phyloP scores from a whole-genome alignment of 371 early-diverging fungal genomes.

The Antonospora locustae region DNA sequence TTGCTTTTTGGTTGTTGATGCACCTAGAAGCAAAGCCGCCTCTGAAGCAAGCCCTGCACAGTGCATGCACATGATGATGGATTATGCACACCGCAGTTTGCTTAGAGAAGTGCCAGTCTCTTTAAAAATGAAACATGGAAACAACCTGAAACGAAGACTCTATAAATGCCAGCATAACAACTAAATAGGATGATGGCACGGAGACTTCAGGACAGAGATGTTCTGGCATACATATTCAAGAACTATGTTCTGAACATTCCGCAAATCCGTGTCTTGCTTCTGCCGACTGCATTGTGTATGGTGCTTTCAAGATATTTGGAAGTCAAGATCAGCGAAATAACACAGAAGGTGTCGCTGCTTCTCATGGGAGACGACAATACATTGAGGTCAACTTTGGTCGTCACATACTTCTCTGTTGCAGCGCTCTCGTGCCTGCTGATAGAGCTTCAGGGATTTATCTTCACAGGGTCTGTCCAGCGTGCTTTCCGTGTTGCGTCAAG shows the following conservation, averaged over 20 bases:
- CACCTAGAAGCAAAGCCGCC: no score
- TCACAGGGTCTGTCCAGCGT: slow-evolving; percentile 34
- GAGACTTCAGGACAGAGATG: no score
- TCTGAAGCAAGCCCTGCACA: no score
- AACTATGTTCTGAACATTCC: slow-evolving; percentile 18
- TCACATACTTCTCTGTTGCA: slow-evolving; percentile 7
- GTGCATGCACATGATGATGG: no score
- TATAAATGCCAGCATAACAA: no score
- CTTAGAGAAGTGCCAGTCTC: no score
- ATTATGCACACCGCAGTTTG: no score
- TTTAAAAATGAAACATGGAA: no score
- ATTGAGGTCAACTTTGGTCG: neutral
- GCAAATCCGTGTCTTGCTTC: neutral
- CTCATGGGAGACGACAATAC: slow-evolving; percentile 1
- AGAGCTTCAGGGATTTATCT: slow-evolving; percentile 35
- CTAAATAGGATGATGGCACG: no score
- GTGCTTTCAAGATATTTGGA: slow-evolving; percentile 8
- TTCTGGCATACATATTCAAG: neutral
- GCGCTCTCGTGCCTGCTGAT: slow-evolving; percentile 8
- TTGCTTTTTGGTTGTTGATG: neutral
- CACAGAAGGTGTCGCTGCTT: neutral
- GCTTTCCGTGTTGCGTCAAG: slow-evolving; percentile 29
- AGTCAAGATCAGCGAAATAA: slow-evolving; percentile 1
- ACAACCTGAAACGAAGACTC: no score
- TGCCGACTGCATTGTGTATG: slow-evolving; percentile 6